Conservation (phyloP, 305 asterid species). For the Fraxinus ornus region DNA sequence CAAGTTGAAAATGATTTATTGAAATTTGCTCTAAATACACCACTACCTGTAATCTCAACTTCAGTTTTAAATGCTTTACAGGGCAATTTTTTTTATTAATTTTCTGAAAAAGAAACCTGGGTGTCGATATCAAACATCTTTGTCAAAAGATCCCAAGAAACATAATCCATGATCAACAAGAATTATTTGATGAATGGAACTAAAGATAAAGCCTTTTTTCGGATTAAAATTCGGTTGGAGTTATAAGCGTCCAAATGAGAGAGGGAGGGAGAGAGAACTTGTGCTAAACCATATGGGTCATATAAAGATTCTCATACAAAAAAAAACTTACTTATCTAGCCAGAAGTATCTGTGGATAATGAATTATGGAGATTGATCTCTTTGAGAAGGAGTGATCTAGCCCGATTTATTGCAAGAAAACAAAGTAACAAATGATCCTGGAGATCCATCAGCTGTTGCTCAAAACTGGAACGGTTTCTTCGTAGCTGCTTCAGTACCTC, state of each 20-base stretch:
- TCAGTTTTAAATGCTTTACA: neutral
- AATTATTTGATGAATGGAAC: neutral
- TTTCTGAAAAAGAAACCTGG: neutral
- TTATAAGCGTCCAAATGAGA: neutral
- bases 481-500: slow-evolving; percentile 69
- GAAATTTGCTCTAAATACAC: neutral
- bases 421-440: slow-evolving; percentile 82
- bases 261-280: neutral
- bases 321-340: neutral
- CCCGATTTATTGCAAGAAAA: slow-evolving; percentile 70
- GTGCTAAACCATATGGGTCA: neutral
- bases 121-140: neutral
- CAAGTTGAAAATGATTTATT: neutral
- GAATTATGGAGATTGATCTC: slow-evolving; percentile 42
- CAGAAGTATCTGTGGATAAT: neutral
- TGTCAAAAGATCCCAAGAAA: neutral
- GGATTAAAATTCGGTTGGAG: neutral
- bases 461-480: slow-evolving; percentile 49
- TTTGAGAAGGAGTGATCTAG: slow-evolving; percentile 61
- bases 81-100: neutral
- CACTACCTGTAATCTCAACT: neutral
- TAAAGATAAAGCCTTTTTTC: neutral
- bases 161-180: neutral
- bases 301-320: neutral
- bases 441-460: slow-evolving; percentile 63